These are phyloP conservation scores for Chaetomium sp. DNA, from an alignment of 2,329 filamentous ascomycete species.

Conservation along the genomic window DNA sequence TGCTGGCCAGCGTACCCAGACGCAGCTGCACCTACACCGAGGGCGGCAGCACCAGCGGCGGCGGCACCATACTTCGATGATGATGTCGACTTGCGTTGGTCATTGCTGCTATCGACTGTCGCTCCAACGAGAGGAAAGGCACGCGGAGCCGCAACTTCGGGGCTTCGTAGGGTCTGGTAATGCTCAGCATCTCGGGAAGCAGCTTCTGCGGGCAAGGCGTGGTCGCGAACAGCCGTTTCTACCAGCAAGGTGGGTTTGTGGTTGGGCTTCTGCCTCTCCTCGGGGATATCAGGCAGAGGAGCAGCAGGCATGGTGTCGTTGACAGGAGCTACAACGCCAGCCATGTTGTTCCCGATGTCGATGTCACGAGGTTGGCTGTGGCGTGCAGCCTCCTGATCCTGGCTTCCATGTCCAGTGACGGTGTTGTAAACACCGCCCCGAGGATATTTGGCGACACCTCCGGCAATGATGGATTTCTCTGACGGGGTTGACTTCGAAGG, in stretches of 20 bases:
- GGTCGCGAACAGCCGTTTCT: conserved; percentile 18
- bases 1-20: conserved; percentile 9
- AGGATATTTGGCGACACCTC: conserved; percentile 16
- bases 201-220: conserved; percentile 19
- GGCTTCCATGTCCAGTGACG: conserved; percentile 30
- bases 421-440: conserved; percentile 27
- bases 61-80: conserved; percentile 6
- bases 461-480: conserved; percentile 1
- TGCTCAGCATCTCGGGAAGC: not conserved
- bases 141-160: conserved; percentile 11
- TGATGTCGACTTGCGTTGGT: not conserved
- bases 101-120: not conserved
- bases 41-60: conserved; percentile 23
- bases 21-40: conserved; percentile 23
- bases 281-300: conserved; percentile 25
- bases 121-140: conserved; percentile 22
- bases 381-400: conserved; percentile 27
- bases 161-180: not conserved
- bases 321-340: not conserved
- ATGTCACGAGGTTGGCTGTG: conserved; percentile 1
- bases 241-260: conserved; percentile 13
- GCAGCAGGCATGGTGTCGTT: conserved; percentile 8
- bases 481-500: conserved; percentile 13
- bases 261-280: conserved; percentile 14
- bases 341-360: not conserved